phyloP scores from a whole-genome alignment of 306 rosid genomes.

The Cucurbita maxima region DNA sequence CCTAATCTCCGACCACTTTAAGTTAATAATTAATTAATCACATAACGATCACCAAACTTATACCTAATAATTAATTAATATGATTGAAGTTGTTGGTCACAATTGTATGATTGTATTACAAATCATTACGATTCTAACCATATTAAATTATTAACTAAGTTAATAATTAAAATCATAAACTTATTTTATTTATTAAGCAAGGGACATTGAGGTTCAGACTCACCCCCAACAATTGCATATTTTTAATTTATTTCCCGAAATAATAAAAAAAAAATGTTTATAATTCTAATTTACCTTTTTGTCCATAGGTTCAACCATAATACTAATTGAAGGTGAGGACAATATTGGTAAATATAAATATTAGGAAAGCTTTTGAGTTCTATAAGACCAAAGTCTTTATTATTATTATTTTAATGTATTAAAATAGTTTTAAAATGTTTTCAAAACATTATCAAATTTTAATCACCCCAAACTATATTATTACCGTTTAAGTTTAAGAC shows the following conservation, averaged over 20 bases:
- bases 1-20: background rate
- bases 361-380: too few relatives aligned
- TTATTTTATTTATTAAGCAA: background rate
- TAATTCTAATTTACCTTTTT: too few relatives aligned
- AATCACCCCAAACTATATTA: too few relatives aligned
- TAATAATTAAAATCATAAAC: background rate
- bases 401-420: too few relatives aligned
- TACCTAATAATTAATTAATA: background rate
- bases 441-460: too few relatives aligned
- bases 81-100: background rate
- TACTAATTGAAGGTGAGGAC: too few relatives aligned
- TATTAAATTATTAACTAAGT: background rate
- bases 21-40: background rate
- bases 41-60: background rate
- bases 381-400: too few relatives aligned
- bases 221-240: background rate
- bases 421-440: too few relatives aligned
- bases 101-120: background rate
- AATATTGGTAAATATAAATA: too few relatives aligned
- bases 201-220: background rate
- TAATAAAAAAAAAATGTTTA: too few relatives aligned
- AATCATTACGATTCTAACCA: background rate
- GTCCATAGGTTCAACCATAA: too few relatives aligned
- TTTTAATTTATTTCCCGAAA: background rate
- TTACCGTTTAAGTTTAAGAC: too few relatives aligned